Evolutionary conservation across 202 grass and related monocot species (phyloP), one percentile per base, ranked within the genome.

Genomic region (Panicum hallii): DNA sequence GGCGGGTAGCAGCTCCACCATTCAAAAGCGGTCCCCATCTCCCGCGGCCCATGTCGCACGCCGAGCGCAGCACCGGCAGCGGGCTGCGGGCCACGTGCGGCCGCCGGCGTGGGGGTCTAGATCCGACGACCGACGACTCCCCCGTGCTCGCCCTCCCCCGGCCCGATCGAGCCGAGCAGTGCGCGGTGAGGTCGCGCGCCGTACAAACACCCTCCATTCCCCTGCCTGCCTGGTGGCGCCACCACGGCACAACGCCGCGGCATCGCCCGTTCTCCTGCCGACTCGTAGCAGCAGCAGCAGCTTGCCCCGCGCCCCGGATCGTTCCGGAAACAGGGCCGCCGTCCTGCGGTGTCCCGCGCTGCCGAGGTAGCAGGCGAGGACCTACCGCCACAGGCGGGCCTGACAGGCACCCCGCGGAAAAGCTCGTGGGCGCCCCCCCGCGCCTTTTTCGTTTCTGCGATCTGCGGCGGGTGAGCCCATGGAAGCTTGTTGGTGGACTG

Each of bases 101-200:
- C 32, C 32, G 32, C 32, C 32, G 0, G 32, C 32, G 32, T 32
- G 32, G 32, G 32, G 32, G 23, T 9, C 87, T 70, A 89, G 87
- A 75, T 89, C 87, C 76, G 76, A 85, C 32, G 32, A 32, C 32
- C 36, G 36, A 38, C 14, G 76, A 67, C 63, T 53, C 56, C 73
- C 80, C 74, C 80, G 46, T 56, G 79, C 79, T 10, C 67, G 9
- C 71, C 16, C 63, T 12, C 23, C 12, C 20, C 61, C 62, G 15
- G 63, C 63, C 15, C 63, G 63, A 66, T 40, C 61, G 28, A 38
- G 3, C 4, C 36, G 1, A 13, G 19, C 22, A 50, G 19, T 16
- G 16, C 71, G 30, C 36, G 36, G 36, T 38, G 0, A 3, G 2
- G 36, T 38, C 36, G 36, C 16, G 66, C 40, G 19, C 54, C 54